Base-by-base conservation (phyloP, 2,329 filamentous ascomycete genomes). In the Aspergillus novoparasiticus region DNA sequence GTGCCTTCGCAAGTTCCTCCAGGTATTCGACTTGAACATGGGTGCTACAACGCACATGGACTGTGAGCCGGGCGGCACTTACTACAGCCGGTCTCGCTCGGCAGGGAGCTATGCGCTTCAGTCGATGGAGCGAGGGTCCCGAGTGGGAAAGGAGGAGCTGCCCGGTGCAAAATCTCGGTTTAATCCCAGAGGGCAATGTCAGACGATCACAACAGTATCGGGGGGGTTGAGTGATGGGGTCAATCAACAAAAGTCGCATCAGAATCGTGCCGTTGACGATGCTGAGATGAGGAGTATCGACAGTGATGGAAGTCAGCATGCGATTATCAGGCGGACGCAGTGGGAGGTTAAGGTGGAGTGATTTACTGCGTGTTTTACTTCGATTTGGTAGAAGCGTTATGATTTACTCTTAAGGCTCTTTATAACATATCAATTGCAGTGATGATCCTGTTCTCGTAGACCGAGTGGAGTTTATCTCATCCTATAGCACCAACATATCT, bases 11-110 rank as follows among this genome's bases (percentile, higher is more conserved):
- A 46, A 46, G 21, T 57, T 57, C 39, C 55, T 57, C 9, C 55
- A 57, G 26, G 55, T 43, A 12, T 57, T 57, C 14, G 55, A 57
- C 32, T 23, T 57, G 39, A 39, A 57, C 26, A 57, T 57, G 55
- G 55, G 55, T 14, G 55, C 55, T 14, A 57, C 55, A 1, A 57
- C 55, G 19, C 41, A 57, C 4, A 11, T 57, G 21, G 45, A 26
- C 9, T 30, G 39, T 16, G 55, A 57, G n/a, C 43, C 43, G 5
- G 55, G 55, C 8, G 55, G 21, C 5, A 46, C 55, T 2, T n/a
- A 30, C 9, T 57, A 46, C 43, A 46, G 43, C 14, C 43, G 43
- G 4, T 46, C 43, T 46, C 43, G 43, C 21, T 46, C 43, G 4
- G 43, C 36, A 30, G 39, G 39, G 8, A 46, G 43, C 41, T 46